Conservation (phyloP, 805 yeast species). For the Spathaspora arborariae region DNA sequence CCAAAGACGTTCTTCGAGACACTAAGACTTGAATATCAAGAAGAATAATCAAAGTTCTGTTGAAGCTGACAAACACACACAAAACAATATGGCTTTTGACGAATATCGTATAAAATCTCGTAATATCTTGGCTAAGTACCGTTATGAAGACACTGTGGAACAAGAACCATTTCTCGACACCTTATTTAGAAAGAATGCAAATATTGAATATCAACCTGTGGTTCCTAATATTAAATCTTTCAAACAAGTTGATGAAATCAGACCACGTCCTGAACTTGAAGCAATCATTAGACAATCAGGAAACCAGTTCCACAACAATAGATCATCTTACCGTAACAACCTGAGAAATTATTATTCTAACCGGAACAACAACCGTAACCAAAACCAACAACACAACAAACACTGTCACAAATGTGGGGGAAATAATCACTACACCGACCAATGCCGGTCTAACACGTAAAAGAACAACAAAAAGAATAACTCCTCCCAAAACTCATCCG, state of each 20-base stretch:
- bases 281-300: neutral
- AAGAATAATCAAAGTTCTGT: neutral
- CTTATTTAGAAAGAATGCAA: neutral
- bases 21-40: neutral
- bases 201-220: neutral
- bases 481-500: too few species aligned
- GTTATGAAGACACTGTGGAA: neutral
- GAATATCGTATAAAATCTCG: neutral
- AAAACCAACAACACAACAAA: neutral
- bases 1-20: neutral
- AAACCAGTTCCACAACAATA: neutral
- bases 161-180: neutral
- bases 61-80: neutral
- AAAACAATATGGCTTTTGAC: neutral
- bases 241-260: neutral
- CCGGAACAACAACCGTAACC: neutral
- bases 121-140: neutral
- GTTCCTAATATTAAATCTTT: neutral
- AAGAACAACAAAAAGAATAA: too few species aligned
- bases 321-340: too few species aligned
- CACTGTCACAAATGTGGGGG: neutral
- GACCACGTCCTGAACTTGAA: neutral
- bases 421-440: neutral
- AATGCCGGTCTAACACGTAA: too few species aligned
- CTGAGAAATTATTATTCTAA: neutral